Evolutionary conservation across 164 flowering plant genomes (phyloP).

Genomic region (Stephania yunnanensis): DNA sequence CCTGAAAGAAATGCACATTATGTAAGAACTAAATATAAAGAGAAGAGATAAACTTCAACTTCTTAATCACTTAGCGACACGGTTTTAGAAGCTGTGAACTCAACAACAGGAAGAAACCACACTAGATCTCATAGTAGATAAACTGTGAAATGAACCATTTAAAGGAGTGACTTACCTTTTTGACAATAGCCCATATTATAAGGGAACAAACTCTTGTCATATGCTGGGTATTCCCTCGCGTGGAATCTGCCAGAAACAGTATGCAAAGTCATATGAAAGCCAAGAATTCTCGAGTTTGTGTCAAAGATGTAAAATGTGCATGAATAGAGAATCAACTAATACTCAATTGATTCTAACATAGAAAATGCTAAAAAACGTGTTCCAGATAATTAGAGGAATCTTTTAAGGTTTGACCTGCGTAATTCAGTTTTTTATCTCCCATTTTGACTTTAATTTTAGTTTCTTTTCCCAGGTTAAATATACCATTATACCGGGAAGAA

Average conservation of each 20-base stretch:
- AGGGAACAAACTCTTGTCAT: constrained; percentile 61
- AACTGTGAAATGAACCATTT: background rate
- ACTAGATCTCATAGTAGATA: background rate
- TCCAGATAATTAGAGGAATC: background rate
- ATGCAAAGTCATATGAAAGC: background rate
- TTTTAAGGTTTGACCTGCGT: background rate
- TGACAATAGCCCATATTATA: constrained; percentile 90
- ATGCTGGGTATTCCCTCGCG: constrained; percentile 92
- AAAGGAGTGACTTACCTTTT: constrained; percentile 38
- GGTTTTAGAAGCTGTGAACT: background rate
- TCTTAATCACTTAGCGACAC: background rate
- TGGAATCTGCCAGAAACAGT: constrained; percentile 61
- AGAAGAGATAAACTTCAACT: background rate
- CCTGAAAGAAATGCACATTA: constrained; percentile 36
- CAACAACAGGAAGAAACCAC: background rate
- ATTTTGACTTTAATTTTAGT: background rate
- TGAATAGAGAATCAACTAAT: background rate
- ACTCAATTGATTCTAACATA: background rate
- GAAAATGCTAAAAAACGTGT: background rate
- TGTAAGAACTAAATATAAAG: background rate
- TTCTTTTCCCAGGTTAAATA: too few relatives aligned
- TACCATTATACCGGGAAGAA: background rate
- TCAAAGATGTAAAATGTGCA: background rate
- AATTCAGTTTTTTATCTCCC: background rate
- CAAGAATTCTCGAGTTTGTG: background rate